Base-by-base conservation (phyloP, 371 early-diverging fungal genomes). In the Mortierella sp. region DNA sequence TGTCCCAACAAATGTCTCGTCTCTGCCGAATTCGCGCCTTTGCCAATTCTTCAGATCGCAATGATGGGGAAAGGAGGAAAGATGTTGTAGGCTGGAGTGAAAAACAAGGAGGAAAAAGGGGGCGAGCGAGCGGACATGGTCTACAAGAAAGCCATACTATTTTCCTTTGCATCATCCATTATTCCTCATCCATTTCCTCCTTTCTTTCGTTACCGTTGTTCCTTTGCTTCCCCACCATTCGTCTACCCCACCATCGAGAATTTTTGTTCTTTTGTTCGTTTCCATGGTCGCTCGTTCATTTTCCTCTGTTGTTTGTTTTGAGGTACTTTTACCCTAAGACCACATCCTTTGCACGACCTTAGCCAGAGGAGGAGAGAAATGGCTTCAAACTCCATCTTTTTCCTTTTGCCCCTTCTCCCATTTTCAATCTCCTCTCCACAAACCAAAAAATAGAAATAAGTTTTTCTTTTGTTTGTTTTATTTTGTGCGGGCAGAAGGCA, bases 371-470 rank as follows among this genome's bases (percentile, higher is more conserved):
- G 22, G 48, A 48, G 48, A n/a, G n/a, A 48, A 47, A n/a, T 31
- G 61, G 37, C 9, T 55, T 58, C 61, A 34, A 58, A 58, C 61
- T 58, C 61, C 61, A 22, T 34, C 61, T 31, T 34, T 58, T 58
- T 58, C 58, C 58, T 58, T 55, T 58, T 31, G 13, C 61, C 61
- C 22, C 22, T 58, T 19, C 31, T 34, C 34, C n/a, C 11, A 16
- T 58, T 58, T 58, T 58, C 61, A 58, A 58, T 58, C 61, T 58
- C 61, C 61, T 58, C 61, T 58, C 61, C 61, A 58, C 61, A 58
- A 58, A 31, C 61, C 31, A 58, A 58, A 44, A 44, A 22, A 2
- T 31, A 66, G 31, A 44, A 66, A 47, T 43, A 66, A 31, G 66
- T 31, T 66, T 24, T 9, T 9, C 26, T 55, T 29, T 55, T 55